Conservation (phyloP, 495 filamentous ascomycete species). For the Aspergillus kassunensis region DNA sequence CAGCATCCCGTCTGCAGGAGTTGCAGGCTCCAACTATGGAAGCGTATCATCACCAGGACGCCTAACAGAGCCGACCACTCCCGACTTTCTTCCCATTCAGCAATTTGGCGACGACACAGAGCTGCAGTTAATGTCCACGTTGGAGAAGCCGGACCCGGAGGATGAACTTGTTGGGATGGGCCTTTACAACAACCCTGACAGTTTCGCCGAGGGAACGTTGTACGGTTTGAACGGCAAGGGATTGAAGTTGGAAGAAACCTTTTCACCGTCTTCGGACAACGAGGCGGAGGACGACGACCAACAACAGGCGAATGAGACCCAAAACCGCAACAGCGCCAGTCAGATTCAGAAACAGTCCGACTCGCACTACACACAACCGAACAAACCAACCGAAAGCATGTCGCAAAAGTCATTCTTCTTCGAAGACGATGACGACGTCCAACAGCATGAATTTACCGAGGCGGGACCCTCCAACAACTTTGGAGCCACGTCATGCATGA, state of each 20-base stretch:
- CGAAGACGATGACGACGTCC: conserved; percentile 32
- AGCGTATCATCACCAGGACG: conserved; percentile 40
- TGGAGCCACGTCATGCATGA: conserved; percentile 33
- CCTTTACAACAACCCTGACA: conserved; percentile 67
- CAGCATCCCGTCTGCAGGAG: conserved; percentile 32
- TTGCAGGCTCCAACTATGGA: conserved; percentile 33
- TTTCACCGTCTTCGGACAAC: conserved; percentile 64
- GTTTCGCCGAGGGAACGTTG: conserved; percentile 45
- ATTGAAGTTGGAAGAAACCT: conserved; percentile 79
- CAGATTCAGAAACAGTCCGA: conserved; percentile 11
- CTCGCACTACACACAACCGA: conserved; percentile 23
- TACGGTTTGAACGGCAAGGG: conserved; percentile 57
- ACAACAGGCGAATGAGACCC: conserved; percentile 15
- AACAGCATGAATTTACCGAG: conserved; percentile 27
- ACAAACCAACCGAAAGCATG: conserved; percentile 32
- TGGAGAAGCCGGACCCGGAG: conserved; percentile 41
- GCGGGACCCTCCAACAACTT: conserved; percentile 29
- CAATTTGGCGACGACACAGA: conserved; percentile 32
- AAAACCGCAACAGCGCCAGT: neutral
- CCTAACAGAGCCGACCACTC: conserved; percentile 53
- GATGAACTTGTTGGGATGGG: conserved; percentile 82
- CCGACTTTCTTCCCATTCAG: conserved; percentile 51
- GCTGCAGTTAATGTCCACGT: neutral
- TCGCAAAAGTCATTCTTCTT: conserved; percentile 48
- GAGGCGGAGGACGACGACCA: conserved; percentile 42